These are phyloP conservation scores for Nissolia schottii DNA, from an alignment of 306 rosid species.

Conservation along the genomic window DNA sequence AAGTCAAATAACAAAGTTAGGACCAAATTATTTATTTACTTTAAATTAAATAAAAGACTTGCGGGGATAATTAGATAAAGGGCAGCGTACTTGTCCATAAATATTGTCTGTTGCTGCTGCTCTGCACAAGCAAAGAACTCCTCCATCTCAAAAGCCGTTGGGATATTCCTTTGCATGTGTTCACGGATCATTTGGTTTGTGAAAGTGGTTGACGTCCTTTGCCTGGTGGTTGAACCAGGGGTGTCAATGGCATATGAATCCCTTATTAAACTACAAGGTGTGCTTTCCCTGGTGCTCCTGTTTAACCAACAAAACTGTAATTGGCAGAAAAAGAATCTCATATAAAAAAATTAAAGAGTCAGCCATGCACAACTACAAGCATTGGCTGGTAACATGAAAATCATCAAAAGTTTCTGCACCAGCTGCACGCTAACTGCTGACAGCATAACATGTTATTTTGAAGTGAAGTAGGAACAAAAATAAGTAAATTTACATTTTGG, in stretches of 20 bases:
- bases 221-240: conserved; percentile 68
- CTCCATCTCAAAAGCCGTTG: conserved; percentile 67
- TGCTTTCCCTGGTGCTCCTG: conserved; percentile 79
- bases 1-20: no score
- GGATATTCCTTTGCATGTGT: conserved; percentile 49
- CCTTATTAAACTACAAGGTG: conserved; percentile 74
- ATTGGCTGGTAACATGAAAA: neutral
- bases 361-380: neutral
- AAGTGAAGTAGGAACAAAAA: neutral
- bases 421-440: neutral
- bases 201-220: conserved; percentile 15
- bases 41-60: neutral
- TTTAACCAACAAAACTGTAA: neutral
- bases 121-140: conserved; percentile 81
- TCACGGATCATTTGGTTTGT: conserved; percentile 23
- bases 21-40: no score
- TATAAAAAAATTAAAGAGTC: neutral
- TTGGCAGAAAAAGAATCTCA: neutral
- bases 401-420: neutral
- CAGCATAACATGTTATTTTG: neutral
- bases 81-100: conserved; percentile 67
- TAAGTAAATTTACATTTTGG: neutral
- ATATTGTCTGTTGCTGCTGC: conserved; percentile 69
- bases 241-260: conserved; percentile 44
- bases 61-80: neutral